Percentiles rank a stretch among this genome's conserved stretches.
These are phyloP conservation scores for Taiozyma onychis DNA, from an alignment of 1,139 yeast genomes.

Conservation along the genomic window DNA sequence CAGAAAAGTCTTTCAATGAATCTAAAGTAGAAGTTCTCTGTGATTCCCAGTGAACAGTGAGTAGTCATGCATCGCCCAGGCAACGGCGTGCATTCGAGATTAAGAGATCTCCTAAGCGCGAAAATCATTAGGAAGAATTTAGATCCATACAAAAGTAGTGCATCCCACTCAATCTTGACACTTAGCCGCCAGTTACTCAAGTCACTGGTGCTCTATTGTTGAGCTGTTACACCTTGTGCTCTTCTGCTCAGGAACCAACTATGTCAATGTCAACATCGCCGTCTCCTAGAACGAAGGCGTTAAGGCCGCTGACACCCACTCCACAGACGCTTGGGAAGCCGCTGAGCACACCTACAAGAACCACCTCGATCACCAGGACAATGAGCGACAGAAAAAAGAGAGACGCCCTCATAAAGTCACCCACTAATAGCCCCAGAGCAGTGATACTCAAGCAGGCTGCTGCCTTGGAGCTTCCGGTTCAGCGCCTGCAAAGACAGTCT, in stretches of 20 bases:
- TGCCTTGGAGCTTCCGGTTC: neutral
- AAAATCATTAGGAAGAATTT: neutral
- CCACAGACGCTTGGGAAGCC: neutral
- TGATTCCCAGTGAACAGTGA: too few relatives aligned
- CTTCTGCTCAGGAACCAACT: neutral
- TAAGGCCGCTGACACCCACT: neutral
- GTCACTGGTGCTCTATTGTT: neutral
- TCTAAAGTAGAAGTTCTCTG: too few relatives aligned
- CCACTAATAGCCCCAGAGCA: neutral
- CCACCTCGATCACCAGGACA: conserved; percentile 2
- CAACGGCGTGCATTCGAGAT: too few relatives aligned
- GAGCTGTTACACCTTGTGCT: neutral
- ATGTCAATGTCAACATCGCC: neutral
- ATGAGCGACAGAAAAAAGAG: neutral
- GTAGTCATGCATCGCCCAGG: too few relatives aligned
- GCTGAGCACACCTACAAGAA: neutral
- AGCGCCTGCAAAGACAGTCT: neutral
- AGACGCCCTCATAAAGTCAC: neutral
- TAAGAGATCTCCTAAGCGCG: neutral
- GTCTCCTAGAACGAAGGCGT: neutral
- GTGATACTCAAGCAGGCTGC: neutral
- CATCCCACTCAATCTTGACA: neutral
- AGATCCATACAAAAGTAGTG: neutral
- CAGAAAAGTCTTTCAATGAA: too few relatives aligned
- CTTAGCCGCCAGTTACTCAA: neutral